Evolutionary conservation across 2,329 filamentous ascomycete species (phyloP).

Genomic region (Diplodia intermedia): DNA sequence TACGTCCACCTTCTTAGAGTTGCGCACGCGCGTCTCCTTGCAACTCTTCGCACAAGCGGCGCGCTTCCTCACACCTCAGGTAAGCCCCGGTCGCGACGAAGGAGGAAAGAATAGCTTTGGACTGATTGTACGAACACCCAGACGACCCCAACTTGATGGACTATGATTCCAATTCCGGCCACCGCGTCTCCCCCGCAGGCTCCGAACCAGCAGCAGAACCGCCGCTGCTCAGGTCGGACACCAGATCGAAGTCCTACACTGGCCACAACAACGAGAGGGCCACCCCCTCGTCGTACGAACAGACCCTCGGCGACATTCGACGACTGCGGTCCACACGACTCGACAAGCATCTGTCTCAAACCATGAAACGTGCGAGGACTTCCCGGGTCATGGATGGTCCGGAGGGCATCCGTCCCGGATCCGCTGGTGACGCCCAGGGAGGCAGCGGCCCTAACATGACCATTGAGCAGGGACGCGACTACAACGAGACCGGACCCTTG

Average conservation of each 20-base stretch:
- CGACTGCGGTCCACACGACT: conserved; percentile 89
- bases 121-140: conserved; percentile 45
- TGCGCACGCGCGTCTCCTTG: conserved; percentile 84
- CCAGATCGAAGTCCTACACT: conserved; percentile 75
- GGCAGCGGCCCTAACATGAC: conserved; percentile 61
- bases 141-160: conserved; percentile 74
- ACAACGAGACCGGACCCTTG: conserved; percentile 72
- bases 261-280: conserved; percentile 62
- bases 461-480: conserved; percentile 81
- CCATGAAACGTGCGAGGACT: conserved; percentile 85
- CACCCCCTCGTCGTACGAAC: conserved; percentile 80
- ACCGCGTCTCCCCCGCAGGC: conserved; percentile 58
- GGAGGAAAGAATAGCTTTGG: conserved; percentile 9
- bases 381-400: conserved; percentile 93
- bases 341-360: conserved; percentile 92
- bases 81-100: conserved; percentile 46
- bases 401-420: conserved; percentile 74
- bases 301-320: conserved; percentile 93
- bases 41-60: conserved; percentile 83
- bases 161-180: conserved; percentile 71
- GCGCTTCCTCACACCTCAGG: conserved; percentile 75
- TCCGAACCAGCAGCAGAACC: conserved; percentile 54
- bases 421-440: conserved; percentile 59
- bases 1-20: conserved; percentile 93
- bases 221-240: conserved; percentile 67